Evolutionary conservation across 164 flowering plant genomes (phyloP).

Genomic region (Dillenia suffruticosa): DNA sequence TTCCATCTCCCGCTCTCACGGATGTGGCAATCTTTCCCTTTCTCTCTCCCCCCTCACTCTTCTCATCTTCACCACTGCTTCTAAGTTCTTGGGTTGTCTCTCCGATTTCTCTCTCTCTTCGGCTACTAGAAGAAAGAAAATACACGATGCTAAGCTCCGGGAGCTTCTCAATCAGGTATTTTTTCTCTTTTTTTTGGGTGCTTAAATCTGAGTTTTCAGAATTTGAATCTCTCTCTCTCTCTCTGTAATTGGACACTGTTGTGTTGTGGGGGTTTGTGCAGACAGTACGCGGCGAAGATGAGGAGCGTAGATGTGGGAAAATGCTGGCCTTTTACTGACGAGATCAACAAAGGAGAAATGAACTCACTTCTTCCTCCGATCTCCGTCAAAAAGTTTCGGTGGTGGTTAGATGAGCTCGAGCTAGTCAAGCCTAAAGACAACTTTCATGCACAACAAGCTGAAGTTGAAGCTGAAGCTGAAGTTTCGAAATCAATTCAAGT

Average conservation of each 20-base stretch:
- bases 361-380: conserved; percentile 43
- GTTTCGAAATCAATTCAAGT: neutral
- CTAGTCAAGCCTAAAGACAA: neutral
- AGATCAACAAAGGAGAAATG: conserved; percentile 2
- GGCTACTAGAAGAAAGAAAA: neutral
- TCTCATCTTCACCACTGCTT: neutral
- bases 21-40: too few relatives aligned
- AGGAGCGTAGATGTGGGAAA: conserved; percentile 41
- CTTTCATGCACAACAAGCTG: too few relatives aligned
- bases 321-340: conserved; percentile 55
- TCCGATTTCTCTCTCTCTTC: neutral
- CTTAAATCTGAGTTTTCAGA: neutral
- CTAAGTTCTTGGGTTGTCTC: neutral
- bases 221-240: neutral
- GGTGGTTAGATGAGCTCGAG: conserved; percentile 55
- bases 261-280: conserved; percentile 5
- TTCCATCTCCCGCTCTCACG: neutral
- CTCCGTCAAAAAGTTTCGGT: conserved; percentile 34
- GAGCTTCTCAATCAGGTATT: conserved; percentile 60
- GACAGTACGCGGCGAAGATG: conserved; percentile 52
- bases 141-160: conserved; percentile 31
- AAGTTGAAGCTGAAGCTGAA: too few relatives aligned
- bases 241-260: neutral
- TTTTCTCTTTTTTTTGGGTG: too few relatives aligned
- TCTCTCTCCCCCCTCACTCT: neutral